Conservation (phyloP, 116 monocot species). For the Posidonia oceanica region DNA sequence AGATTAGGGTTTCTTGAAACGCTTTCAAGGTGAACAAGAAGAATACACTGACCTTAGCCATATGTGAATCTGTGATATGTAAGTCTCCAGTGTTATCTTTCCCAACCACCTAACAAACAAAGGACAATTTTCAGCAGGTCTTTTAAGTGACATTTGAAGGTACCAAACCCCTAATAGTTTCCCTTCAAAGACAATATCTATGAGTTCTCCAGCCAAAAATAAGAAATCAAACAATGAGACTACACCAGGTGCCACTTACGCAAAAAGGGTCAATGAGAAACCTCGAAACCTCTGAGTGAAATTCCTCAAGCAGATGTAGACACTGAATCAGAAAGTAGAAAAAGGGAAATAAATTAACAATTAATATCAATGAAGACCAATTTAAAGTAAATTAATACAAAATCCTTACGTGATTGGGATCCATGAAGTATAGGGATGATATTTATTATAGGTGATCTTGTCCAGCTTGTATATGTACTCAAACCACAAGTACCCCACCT, state of each 20-base stretch:
- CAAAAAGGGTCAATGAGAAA: constrained; percentile 78
- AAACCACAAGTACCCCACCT: constrained; percentile 82
- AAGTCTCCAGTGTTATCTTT: constrained; percentile 93
- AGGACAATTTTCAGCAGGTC: not conserved
- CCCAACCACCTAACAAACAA: constrained; percentile 69
- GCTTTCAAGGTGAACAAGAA: not conserved
- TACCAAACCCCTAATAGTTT: not conserved
- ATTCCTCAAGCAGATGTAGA: constrained; percentile 86
- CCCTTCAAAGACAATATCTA: no score
- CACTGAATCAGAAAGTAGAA: constrained; percentile 25
- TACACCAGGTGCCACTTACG: constrained; percentile 37
- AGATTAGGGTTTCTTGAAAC: no score
- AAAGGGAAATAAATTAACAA: not conserved
- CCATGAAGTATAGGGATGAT: constrained; percentile 98
- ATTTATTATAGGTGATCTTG: constrained; percentile 79
- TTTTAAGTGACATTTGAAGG: not conserved
- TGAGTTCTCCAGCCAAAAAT: no score
- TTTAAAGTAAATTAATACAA: not conserved
- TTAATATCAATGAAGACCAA: not conserved
- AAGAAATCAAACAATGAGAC: not conserved
- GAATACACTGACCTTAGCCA: constrained; percentile 54
- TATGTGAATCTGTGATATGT: constrained; percentile 92
- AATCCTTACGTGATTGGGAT: constrained; percentile 80
- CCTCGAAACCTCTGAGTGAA: constrained; percentile 60
- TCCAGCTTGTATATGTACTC: constrained; percentile 93